Conservation (phyloP, 208 protist species). For the Leishmania turanica region DNA sequence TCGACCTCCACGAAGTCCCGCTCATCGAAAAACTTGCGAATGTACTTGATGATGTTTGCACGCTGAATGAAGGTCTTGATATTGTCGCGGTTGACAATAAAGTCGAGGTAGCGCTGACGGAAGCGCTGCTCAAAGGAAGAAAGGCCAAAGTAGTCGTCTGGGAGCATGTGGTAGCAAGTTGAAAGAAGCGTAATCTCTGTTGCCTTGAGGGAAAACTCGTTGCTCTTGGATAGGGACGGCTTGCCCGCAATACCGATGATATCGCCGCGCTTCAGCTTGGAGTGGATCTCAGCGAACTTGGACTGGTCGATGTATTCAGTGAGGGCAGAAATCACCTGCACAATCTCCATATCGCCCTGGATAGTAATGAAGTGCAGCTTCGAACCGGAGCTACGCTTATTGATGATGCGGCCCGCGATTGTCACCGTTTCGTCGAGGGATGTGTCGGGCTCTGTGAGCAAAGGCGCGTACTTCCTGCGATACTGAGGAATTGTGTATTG, state of each 20-base stretch:
- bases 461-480: conserved; percentile 56
- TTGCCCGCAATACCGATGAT: conserved; percentile 97
- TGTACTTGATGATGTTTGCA: conserved; percentile 96
- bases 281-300: conserved; percentile 89
- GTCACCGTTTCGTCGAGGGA: conserved; percentile 65
- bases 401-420: conserved; percentile 90
- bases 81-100: conserved; percentile 98
- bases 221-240: conserved; percentile 88
- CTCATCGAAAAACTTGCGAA: conserved; percentile 98
- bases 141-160: conserved; percentile 94
- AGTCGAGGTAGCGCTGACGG: conserved; percentile 98
- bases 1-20: conserved; percentile 98
- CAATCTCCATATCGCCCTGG: conserved; percentile 87
- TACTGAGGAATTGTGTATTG: conserved; percentile 92
- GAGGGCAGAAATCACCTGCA: conserved; percentile 94
- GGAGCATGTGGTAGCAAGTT: conserved; percentile 99
- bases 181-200: conserved; percentile 87
- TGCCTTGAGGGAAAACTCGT: conserved; percentile 91
- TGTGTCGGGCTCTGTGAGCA: conserved; percentile 60
- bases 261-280: conserved; percentile 96
- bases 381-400: conserved; percentile 84
- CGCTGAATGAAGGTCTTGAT: conserved; percentile 95
- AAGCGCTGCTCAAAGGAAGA: conserved; percentile 96
- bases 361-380: conserved; percentile 98
- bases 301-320: conserved; percentile 67